These are phyloP conservation scores for Vickermania spadyakhi DNA, from an alignment of 208 protist genomes.

Conservation along the genomic window DNA sequence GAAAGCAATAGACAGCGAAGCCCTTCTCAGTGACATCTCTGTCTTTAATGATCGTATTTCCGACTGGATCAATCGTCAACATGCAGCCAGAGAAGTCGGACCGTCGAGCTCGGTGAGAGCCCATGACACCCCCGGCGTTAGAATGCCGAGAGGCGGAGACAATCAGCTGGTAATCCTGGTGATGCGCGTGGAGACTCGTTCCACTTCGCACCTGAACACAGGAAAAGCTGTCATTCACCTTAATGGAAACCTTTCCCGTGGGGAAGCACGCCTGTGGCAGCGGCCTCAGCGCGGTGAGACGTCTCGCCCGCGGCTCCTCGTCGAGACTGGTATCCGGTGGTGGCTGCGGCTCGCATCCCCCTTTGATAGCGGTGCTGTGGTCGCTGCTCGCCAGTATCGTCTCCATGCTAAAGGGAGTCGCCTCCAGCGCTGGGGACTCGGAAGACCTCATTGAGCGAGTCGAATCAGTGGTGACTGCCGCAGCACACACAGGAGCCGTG, in stretches of 20 bases:
- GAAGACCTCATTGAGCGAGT: neutral
- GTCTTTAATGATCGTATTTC: slow-evolving; percentile 16
- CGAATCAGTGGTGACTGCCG: neutral
- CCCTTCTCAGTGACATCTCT: slow-evolving; percentile 44
- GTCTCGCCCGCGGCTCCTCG: neutral
- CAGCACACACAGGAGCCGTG: neutral
- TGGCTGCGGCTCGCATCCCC: neutral
- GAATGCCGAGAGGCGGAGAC: slow-evolving; percentile 26
- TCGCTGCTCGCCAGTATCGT: neutral
- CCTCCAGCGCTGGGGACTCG: neutral
- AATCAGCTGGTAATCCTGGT: slow-evolving; percentile 6
- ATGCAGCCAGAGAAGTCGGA: slow-evolving; percentile 39
- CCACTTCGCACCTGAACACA: slow-evolving; percentile 9
- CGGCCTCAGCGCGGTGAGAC: neutral
- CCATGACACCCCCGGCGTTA: slow-evolving; percentile 9
- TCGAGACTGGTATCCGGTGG: neutral
- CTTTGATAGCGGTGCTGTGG: neutral
- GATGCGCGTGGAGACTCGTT: slow-evolving; percentile 4
- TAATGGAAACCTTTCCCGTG: slow-evolving; percentile 5
- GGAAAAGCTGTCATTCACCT: slow-evolving; percentile 15
- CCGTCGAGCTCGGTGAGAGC: slow-evolving; percentile 9
- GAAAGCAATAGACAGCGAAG: slow-evolving; percentile 25
- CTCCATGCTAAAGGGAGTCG: neutral
- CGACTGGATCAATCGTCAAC: slow-evolving; percentile 10
- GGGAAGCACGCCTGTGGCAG: neutral